Base-by-base conservation (phyloP, 2,329 filamentous ascomycete genomes). In the Trichoderma aggressivum region DNA sequence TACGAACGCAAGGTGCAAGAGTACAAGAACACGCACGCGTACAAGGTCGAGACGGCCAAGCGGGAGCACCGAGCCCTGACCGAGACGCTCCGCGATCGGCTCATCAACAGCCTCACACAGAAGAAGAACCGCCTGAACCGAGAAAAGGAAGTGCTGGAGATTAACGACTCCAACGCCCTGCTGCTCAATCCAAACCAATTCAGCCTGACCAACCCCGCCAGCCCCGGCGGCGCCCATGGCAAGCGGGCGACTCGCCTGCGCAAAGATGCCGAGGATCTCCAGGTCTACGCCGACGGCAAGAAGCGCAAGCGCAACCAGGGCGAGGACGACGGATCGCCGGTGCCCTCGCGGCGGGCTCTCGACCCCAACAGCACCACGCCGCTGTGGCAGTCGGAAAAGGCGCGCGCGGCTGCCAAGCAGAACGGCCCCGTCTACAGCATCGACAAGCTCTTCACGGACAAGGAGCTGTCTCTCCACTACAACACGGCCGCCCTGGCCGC, bases 371-470 rank as follows among this genome's bases (percentile, higher is more conserved):
- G 83, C 75, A 89, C 86, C 34, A 91, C 89, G 1, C 84, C 88
- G 7, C 81, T 90, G 28, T 91, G 89, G 88, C 87, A 88, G 76
- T 87, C 84, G 64, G 89, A 91, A 74, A 86, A 88, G 76, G 81
- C 88, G 66, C 83, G 85, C 74, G 81, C 82, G 71, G 81, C 83
- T 69, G 82, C 86, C 70, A 87, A 87, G 77, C 86, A 89, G 75
- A 85, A 87, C 24, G 89, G 87, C 10, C 86, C 88, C 0, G 81
- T 89, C 2, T 91, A 90, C 78, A 91, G 87, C 77, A 87, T 92
- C 72, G 89, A 91, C 75, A 91, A 91, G 81, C 85, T 92, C 47
- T 92, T 92, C 64, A 91, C 89, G 0, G 90, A 92, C 75, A 91
- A 90, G 79, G 90, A 92, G 80, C 84, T 92, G 34, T 85, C 87